Percentiles rank a stretch among this genome's conserved stretches.
phyloP scores from a whole-genome alignment of 1,139 yeast genomes.

The Magnusiomyces ingens region DNA sequence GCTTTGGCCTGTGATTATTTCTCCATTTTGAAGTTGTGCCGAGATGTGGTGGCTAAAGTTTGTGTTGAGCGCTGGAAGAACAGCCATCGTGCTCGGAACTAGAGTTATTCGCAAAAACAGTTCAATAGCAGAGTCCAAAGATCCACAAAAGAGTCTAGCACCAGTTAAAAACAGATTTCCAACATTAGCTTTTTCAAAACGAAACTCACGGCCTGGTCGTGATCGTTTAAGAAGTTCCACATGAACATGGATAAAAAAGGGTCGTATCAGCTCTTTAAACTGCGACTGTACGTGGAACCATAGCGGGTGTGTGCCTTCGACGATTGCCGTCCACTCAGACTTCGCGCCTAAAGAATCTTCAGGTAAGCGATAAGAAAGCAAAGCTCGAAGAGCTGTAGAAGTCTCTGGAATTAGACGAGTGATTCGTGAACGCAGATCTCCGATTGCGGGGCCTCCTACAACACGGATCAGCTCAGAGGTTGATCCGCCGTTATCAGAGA shows the following conservation, averaged over 20 bases:
- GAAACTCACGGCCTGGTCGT: conserved; percentile 51
- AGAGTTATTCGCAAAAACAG: conserved; percentile 61
- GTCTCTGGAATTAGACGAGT: conserved; percentile 57
- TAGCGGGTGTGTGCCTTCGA: conserved; percentile 67
- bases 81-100: conserved; percentile 49
- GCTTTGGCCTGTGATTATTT: conserved; percentile 83
- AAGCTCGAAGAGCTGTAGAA: conserved; percentile 31
- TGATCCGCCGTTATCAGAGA: conserved; percentile 92
- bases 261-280: conserved; percentile 65
- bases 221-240: conserved; percentile 68
- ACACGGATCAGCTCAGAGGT: conserved; percentile 86
- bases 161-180: conserved; percentile 85
- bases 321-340: conserved; percentile 66
- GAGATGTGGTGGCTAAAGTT: conserved; percentile 83
- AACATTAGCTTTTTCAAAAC: conserved; percentile 69
- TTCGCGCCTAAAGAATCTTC: conserved; percentile 49
- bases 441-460: conserved; percentile 92
- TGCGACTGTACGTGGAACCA: conserved; percentile 62
- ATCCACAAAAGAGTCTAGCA: conserved; percentile 72
- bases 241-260: conserved; percentile 73
- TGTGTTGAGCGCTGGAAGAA: conserved; percentile 77
- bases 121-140: conserved; percentile 78
- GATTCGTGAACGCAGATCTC: conserved; percentile 79
- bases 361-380: conserved; percentile 59
- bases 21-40: conserved; percentile 64